Conservation (phyloP, 805 yeast genomes). For the Candida stauntonica region DNA sequence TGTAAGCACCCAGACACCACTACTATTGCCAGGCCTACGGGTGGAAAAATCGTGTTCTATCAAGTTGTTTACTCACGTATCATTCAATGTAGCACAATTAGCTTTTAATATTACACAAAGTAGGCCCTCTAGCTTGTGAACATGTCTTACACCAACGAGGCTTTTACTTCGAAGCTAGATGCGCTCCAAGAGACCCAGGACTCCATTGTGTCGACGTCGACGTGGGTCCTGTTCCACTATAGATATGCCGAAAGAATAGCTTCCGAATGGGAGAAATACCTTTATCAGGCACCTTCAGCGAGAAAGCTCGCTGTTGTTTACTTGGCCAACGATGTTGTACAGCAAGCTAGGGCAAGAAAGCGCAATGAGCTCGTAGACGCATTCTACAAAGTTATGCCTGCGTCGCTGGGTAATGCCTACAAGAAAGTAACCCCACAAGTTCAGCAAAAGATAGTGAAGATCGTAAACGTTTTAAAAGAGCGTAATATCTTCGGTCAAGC, state of each 20-base stretch:
- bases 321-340: constrained; percentile 77
- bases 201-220: constrained; percentile 68
- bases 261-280: constrained; percentile 43
- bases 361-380: constrained; percentile 54
- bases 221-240: constrained; percentile 69
- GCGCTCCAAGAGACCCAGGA: constrained; percentile 59
- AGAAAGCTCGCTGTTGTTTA: constrained; percentile 58
- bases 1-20: constrained; percentile 6
- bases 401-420: constrained; percentile 31
- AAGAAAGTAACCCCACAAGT: constrained; percentile 13
- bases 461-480: constrained; percentile 55
- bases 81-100: no score
- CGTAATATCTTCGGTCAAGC: constrained; percentile 38
- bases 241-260: constrained; percentile 52
- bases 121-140: no score
- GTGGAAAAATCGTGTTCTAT: no score
- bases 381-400: constrained; percentile 48
- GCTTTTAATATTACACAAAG: no score
- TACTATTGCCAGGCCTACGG: no score
- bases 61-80: no score
- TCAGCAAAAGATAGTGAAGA: constrained; percentile 39
- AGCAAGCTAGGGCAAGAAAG: constrained; percentile 63
- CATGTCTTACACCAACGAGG: constrained; percentile 49
- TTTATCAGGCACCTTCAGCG: constrained; percentile 31
- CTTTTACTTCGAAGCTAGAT: constrained; percentile 43